A percentile compares a stretch with the other conserved stretches of the same genome.
phyloP scores from a whole-genome alignment of 805 yeast species.

The Maudiozyma bulderi region DNA sequence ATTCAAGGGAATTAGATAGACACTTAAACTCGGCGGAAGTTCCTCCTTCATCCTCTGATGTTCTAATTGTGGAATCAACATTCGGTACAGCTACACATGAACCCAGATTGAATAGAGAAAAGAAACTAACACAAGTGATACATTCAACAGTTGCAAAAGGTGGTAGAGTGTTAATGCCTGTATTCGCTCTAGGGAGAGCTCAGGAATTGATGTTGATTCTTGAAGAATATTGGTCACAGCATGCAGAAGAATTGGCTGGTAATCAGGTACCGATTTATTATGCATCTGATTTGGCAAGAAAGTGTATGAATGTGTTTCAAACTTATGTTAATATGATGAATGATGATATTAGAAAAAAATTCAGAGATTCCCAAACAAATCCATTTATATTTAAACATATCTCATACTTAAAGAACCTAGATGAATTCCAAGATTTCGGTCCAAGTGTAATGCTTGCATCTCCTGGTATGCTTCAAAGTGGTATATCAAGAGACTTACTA shows the following conservation, averaged over 20 bases:
- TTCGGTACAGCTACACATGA: constrained; percentile 97
- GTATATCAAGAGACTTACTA: constrained; percentile 79
- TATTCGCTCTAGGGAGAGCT: constrained; percentile 93
- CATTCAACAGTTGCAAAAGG: constrained; percentile 80
- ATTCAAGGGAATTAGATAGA: constrained; percentile 90
- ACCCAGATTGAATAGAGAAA: constrained; percentile 78
- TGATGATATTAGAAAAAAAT: constrained; percentile 68
- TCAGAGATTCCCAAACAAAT: constrained; percentile 69
- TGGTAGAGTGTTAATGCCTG: constrained; percentile 87
- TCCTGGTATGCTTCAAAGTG: constrained; percentile 98
- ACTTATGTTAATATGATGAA: constrained; percentile 97
- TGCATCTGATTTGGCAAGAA: constrained; percentile 88
- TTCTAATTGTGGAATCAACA: constrained; percentile 88
- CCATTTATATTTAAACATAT: constrained; percentile 88
- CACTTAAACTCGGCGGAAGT: constrained; percentile 93
- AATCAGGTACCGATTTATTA: constrained; percentile 69
- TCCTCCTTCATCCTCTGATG: constrained; percentile 79
- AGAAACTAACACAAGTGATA: constrained; percentile 66
- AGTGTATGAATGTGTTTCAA: constrained; percentile 95
- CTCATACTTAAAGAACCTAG: constrained; percentile 68
- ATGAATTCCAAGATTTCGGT: constrained; percentile 82
- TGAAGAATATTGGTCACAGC: constrained; percentile 89
- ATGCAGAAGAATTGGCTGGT: constrained; percentile 61
- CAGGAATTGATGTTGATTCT: constrained; percentile 84
- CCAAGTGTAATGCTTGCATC: constrained; percentile 95